Percentiles rank a stretch among this genome's conserved stretches.
phyloP scores from a whole-genome alignment of 352 stramenopile species.

The Plasmopara muralis region DNA sequence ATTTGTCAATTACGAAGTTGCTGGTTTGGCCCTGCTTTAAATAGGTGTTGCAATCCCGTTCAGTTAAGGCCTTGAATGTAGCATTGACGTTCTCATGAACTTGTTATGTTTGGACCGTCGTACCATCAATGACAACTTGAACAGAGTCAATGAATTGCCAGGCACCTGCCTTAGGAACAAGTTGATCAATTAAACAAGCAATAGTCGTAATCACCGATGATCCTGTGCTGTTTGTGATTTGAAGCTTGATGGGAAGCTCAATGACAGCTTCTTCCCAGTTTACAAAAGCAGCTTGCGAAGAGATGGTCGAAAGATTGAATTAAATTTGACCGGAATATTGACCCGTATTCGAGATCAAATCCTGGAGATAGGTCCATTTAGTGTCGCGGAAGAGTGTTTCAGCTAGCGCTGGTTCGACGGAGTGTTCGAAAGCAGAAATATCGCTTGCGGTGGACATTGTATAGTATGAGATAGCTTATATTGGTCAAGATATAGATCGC shows the following conservation, averaged over 20 bases:
- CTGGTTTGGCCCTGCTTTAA: neutral
- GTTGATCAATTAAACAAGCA: neutral
- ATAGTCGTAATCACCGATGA: neutral
- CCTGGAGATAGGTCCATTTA: constrained; percentile 13
- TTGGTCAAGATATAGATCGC: too few species aligned
- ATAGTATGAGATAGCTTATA: neutral
- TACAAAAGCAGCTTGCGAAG: constrained; percentile 3
- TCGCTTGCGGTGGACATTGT: constrained; percentile 1
- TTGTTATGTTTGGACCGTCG: constrained; percentile 2
- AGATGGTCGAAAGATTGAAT: constrained; percentile 1
- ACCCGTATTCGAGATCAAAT: constrained; percentile 2
- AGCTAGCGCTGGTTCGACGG: constrained; percentile 2
- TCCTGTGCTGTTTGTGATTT: neutral
- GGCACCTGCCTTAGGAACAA: neutral
- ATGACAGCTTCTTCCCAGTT: constrained; percentile 2
- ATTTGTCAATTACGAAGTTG: neutral
- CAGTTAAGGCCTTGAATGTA: constrained; percentile 8
- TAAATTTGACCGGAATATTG: constrained; percentile 7
- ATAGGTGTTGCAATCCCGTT: constrained; percentile 1
- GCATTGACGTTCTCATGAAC: constrained; percentile 5
- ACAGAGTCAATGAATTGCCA: constrained; percentile 1
- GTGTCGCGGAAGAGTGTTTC: constrained; percentile 5
- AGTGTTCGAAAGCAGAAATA: constrained; percentile 8
- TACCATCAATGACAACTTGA: constrained; percentile 1
- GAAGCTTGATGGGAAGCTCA: constrained; percentile 4